Evolutionary conservation across 176 grass and related monocot genomes (phyloP).

Genomic region (Paspalum vaginatum): DNA sequence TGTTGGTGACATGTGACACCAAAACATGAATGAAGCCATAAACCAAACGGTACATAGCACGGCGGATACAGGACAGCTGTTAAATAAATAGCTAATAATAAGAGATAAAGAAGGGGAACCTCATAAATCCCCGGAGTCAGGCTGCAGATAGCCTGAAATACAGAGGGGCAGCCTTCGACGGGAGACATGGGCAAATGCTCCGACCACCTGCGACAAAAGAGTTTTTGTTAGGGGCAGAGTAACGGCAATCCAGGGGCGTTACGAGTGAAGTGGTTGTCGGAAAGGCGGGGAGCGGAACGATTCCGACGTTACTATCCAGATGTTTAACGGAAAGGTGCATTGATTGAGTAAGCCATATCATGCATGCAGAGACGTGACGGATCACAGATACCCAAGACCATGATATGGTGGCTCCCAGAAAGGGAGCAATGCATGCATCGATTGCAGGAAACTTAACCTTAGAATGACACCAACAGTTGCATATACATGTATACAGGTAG

Average conservation of each 20-base stretch:
- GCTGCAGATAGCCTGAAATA: constrained; percentile 82
- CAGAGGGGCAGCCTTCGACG: constrained; percentile 75
- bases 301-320: background rate
- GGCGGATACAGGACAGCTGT: constrained; percentile 1
- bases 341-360: background rate
- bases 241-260: background rate
- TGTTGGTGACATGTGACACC: background rate
- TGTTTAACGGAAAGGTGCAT: constrained; percentile 16
- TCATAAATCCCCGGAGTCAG: constrained; percentile 78
- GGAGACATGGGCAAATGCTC: constrained; percentile 94
- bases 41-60: background rate
- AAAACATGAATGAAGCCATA: constrained; percentile 4
- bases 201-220: constrained; percentile 66
- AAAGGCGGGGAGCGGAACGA: background rate
- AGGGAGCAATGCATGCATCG: background rate
- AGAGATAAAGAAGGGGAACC: constrained; percentile 48
- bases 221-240: background rate
- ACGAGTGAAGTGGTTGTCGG: background rate
- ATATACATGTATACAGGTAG: background rate
- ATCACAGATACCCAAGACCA: background rate
- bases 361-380: background rate
- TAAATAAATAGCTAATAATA: background rate
- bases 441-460: background rate
- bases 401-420: too few species aligned
- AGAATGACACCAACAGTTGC: background rate